Base-by-base conservation (phyloP, 2,329 filamentous ascomycete species). In the Botrytis squamosa region DNA sequence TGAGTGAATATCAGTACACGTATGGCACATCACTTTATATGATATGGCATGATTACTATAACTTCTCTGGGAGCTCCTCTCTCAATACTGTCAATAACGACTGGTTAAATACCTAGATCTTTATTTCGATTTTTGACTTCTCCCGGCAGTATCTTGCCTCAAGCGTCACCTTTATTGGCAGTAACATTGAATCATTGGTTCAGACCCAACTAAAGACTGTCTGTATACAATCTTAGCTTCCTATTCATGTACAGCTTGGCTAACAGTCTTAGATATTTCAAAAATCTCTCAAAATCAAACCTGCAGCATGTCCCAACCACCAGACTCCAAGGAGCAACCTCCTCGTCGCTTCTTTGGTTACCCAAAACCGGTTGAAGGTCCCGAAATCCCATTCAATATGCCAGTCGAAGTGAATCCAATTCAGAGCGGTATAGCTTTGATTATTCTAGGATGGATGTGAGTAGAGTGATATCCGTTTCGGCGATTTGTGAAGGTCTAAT, bases 401-500 rank as follows among this genome's bases (percentile, higher is more conserved):
- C 49, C 25, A n/a, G 1, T 14, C 4, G 49, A 52, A n/a, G 49
- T 52, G 2, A n/a, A 52, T n/a, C 49, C 49, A n/a, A 14, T 52
- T 20, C 83, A 96, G 76, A 86, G 90, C 70, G 93, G 93, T 7
- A 82, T 86, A 44, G 82, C 89, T 8, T 84, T 97, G 66, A 85
- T 88, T 42, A 84, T 91, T 71, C 88, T 87, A 52, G 87, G 88
- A 70, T 88, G 85, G 73, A 79, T 92, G 91, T 93, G 83, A 80
- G 86, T 82, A 49, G 57, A 66, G 38, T 8, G 16, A 55, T 12
- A 20, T 42, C 55, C 18, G 16, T 70, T 3, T 44, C 7, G 3
- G 18, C 25, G 3, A 40, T 16, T 4, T 8, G 3, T 70, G 5
- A 40, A 49, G 20, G 18, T 4, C 38, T 33, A 46, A 65, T 16